phyloP scores from a whole-genome alignment of 164 flowering plant species.

The Vitis labrusca region DNA sequence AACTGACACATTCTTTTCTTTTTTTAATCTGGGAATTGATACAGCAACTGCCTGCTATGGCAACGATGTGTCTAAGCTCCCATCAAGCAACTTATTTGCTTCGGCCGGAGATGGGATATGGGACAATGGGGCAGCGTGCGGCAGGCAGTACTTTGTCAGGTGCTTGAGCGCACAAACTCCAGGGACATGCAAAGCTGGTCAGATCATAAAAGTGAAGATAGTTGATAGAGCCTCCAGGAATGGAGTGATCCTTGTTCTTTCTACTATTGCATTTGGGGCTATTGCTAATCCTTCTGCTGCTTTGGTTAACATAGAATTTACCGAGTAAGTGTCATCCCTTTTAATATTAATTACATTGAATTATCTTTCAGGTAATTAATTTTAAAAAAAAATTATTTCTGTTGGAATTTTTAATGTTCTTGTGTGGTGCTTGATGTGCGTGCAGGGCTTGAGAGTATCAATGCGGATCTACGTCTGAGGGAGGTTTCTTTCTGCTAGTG shows the following conservation, averaged over 20 bases:
- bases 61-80: slow-evolving; percentile 29
- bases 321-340: slow-evolving; percentile 21
- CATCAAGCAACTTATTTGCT: slow-evolving; percentile 38
- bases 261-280: slow-evolving; percentile 29
- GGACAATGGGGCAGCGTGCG: slow-evolving; percentile 64
- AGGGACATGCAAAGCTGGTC: slow-evolving; percentile 23
- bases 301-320: slow-evolving; percentile 31
- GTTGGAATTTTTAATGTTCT: too few species aligned
- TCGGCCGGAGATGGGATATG: slow-evolving; percentile 57
- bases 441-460: too few species aligned
- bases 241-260: slow-evolving; percentile 33
- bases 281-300: slow-evolving; percentile 23
- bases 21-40: neutral
- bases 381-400: too few species aligned
- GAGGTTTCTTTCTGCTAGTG: too few species aligned
- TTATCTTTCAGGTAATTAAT: too few species aligned
- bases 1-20: neutral
- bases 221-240: slow-evolving; percentile 34
- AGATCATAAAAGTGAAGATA: slow-evolving; percentile 32
- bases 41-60: slow-evolving; percentile 52
- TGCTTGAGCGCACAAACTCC: slow-evolving; percentile 39
- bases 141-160: slow-evolving; percentile 37
- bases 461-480: too few species aligned
- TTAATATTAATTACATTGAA: too few species aligned
- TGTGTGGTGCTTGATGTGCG: too few species aligned